Evolutionary conservation across 768 basidiomycete species (phyloP), one percentile per base, ranked within the genome.

Genomic region (Kwoniella mangroviensis): DNA sequence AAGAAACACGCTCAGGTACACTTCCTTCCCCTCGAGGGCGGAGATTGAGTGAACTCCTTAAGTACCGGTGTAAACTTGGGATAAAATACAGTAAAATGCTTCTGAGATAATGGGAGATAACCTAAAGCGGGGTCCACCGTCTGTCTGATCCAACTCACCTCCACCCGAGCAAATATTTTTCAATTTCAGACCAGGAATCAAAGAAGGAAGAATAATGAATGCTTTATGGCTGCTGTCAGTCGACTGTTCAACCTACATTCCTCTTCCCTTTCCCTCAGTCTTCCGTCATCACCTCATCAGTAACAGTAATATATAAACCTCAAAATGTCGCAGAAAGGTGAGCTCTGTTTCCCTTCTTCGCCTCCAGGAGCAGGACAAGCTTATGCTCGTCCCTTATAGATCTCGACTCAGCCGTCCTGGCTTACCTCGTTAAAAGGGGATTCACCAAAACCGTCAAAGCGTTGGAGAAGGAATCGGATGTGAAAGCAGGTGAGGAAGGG

Each of bases 391-490:
- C 3, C 9, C n/a, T 41, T 22, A 24, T 64, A 80, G 82, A 76
- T 41, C 81, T 83, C 58, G 75, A 81, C 71, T 54, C 70, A n/a
- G 81, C 82, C 45, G 72, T 83, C 55, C 73, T 79, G 21, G 70
- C 79, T 12, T 78, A 81, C 66, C 73, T 83, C 49, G 73, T 75
- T 63, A 59, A 67, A n/a, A 68, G 73, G 49, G 82, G 82, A 17
- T 75, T 77, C 53, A 76, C 78, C 41, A 71, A 73, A 40, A 67
- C 82, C 7, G 73, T 73, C 58, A 79, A 79, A 70, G 78, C 81
- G 10, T 75, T 83, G 58, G 74, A 75, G 56, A 79, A 80, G 63
- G 82, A 81, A 52, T 71, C 76, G 1, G 57, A 65, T 21, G 64
- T 71, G 21, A 76, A 69, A 51, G 49, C 63, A 3, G 65, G 51